Percentiles rank a stretch among this genome's conserved stretches.
phyloP scores from a whole-genome alignment of 2,329 filamentous ascomycete genomes.

The Colletotrichum sp. region DNA sequence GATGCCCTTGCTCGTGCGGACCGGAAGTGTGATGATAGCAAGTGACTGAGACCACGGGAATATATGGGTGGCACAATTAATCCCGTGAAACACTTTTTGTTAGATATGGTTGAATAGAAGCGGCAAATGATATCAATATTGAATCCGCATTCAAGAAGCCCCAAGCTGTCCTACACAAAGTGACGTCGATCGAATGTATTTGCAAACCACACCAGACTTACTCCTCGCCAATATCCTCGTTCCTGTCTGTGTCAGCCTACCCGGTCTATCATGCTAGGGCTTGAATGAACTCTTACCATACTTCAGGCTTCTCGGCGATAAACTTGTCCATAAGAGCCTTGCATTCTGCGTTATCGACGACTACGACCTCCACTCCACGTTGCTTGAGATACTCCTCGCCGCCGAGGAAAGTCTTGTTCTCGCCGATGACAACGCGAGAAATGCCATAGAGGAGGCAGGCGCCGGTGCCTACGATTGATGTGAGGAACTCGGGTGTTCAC shows the following conservation, averaged over 20 bases:
- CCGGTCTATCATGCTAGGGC: too few relatives aligned
- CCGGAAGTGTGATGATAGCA: background rate
- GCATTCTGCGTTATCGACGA: conserved; percentile 69
- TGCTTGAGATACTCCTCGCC: conserved; percentile 73
- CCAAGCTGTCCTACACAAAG: background rate
- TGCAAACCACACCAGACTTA: background rate
- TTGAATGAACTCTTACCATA: conserved; percentile 61
- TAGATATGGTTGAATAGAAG: conserved; percentile 20
- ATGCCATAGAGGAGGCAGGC: conserved; percentile 80
- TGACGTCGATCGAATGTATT: background rate
- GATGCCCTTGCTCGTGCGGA: background rate
- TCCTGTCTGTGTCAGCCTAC: background rate
- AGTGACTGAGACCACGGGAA: background rate
- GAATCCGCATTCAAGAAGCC: background rate
- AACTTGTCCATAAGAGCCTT: conserved; percentile 74
- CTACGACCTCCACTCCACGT: conserved; percentile 75
- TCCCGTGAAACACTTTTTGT: background rate
- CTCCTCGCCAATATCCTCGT: conserved; percentile 19
- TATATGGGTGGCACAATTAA: background rate
- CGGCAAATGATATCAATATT: background rate
- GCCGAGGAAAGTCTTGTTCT: conserved; percentile 77
- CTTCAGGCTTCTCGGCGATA: conserved; percentile 72
- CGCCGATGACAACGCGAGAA: conserved; percentile 75
- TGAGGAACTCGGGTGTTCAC: background rate
- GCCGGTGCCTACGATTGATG: conserved; percentile 55